These are phyloP conservation scores for Pestalotiopsis sp. DNA, from an alignment of 2,329 filamentous ascomycete species.

Conservation along the genomic window DNA sequence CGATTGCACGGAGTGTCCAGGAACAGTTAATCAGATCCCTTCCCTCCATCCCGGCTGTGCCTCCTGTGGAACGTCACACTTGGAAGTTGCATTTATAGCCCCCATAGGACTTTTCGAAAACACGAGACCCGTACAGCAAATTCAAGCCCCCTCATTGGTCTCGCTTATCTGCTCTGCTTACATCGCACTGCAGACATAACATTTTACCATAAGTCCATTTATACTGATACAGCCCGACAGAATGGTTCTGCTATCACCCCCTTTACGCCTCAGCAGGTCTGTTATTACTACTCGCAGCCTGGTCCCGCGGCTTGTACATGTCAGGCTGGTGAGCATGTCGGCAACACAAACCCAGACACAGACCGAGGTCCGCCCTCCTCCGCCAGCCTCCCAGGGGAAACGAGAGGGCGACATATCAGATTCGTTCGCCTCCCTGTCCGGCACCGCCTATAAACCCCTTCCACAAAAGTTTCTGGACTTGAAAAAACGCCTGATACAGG, in stretches of 20 bases:
- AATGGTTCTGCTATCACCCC: not conserved
- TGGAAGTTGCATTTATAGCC: not conserved
- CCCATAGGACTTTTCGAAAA: not conserved
- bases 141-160: not conserved
- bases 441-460: conserved; percentile 45
- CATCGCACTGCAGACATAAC: not conserved
- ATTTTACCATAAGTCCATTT: not conserved
- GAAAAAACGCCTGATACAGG: conserved; percentile 55
- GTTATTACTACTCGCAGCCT: not conserved
- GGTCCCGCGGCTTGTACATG: not conserved
- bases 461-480: conserved; percentile 59
- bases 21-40: not conserved
- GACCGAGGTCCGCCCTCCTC: not conserved
- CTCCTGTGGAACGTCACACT: not conserved
- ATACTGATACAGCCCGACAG: not conserved
- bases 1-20: not conserved
- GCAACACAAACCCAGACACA: conserved; percentile 15
- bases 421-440: conserved; percentile 62
- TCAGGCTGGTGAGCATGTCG: conserved; percentile 15
- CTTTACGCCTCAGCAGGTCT: not conserved
- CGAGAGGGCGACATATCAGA: conserved; percentile 66
- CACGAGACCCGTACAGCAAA: not conserved
- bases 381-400: conserved; percentile 34
- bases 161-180: not conserved
- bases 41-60: not conserved